Conservation (phyloP, 176 grass and related monocot genomes). For the Ensete ventricosum region DNA sequence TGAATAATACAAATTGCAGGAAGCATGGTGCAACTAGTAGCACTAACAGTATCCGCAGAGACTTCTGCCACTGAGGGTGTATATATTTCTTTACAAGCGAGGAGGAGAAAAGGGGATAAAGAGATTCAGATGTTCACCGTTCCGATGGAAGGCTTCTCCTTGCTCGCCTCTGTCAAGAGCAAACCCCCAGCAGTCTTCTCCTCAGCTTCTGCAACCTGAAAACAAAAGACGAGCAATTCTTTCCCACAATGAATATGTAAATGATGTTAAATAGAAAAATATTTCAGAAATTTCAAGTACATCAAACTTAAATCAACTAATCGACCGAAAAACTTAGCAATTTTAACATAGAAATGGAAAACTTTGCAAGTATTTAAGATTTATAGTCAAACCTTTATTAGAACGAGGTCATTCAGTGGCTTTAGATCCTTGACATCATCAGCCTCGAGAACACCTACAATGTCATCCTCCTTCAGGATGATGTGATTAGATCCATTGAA, state of each 20-base stretch:
- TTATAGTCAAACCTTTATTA: not conserved
- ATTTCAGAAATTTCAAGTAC: too few relatives aligned
- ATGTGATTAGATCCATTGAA: constrained; percentile 68
- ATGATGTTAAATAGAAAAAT: too few relatives aligned
- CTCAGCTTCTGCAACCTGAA: constrained; percentile 69
- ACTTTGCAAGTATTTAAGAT: not conserved
- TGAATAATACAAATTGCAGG: too few relatives aligned
- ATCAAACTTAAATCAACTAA: not conserved
- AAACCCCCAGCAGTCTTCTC: constrained; percentile 63
- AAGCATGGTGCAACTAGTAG: too few relatives aligned
- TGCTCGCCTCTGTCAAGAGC: constrained; percentile 47
- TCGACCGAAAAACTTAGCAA: not conserved
- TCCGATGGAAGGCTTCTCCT: constrained; percentile 80
- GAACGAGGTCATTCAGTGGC: constrained; percentile 34
- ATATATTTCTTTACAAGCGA: not conserved
- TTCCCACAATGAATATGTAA: not conserved
- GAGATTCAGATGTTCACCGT: constrained; percentile 30
- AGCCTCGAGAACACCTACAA: constrained; percentile 59
- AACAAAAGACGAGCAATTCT: not conserved
- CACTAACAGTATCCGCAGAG: too few relatives aligned
- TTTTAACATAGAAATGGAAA: not conserved
- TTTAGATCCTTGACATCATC: constrained; percentile 69
- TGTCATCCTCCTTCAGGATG: constrained; percentile 73
- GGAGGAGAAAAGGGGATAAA: not conserved
- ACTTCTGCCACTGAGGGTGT: not conserved